These are phyloP conservation scores for Pleurotus ostreatus DNA, from an alignment of 768 basidiomycete species.

Conservation along the genomic window DNA sequence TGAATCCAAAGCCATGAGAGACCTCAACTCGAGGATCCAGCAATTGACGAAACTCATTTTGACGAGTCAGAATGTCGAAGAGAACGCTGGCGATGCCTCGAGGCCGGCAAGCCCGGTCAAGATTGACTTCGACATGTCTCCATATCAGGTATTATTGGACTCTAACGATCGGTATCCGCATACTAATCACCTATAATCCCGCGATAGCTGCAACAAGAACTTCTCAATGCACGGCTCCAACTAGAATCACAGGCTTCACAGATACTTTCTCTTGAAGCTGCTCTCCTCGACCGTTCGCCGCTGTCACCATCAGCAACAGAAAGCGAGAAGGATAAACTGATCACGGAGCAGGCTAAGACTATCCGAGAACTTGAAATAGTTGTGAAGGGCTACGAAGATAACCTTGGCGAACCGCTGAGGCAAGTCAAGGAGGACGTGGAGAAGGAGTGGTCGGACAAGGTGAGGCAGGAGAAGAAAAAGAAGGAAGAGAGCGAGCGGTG, in stretches of 20 bases:
- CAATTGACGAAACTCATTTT: slow-evolving; percentile 82
- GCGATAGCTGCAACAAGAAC: slow-evolving; percentile 78
- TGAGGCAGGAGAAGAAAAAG: slow-evolving; percentile 54
- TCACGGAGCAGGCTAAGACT: slow-evolving; percentile 68
- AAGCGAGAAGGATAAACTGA: slow-evolving; percentile 69
- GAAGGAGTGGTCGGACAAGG: slow-evolving; percentile 59
- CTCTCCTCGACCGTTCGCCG: slow-evolving; percentile 67
- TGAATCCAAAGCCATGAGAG: slow-evolving; percentile 80
- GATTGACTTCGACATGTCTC: slow-evolving; percentile 86
- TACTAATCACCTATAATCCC: neutral
- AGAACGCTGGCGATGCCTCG: slow-evolving; percentile 62
- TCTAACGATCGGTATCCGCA: slow-evolving; percentile 9
- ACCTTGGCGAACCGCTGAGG: slow-evolving; percentile 63
- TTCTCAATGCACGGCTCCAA: slow-evolving; percentile 72
- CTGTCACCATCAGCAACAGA: slow-evolving; percentile 63
- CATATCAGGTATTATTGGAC: slow-evolving; percentile 57
- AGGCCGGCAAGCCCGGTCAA: slow-evolving; percentile 82
- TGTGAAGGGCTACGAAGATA: slow-evolving; percentile 68
- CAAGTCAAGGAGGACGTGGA: slow-evolving; percentile 71
- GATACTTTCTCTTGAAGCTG: slow-evolving; percentile 78
- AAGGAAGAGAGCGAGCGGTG: slow-evolving; percentile 70
- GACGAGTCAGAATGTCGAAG: slow-evolving; percentile 81
- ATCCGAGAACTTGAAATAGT: slow-evolving; percentile 77
- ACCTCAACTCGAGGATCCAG: slow-evolving; percentile 74
- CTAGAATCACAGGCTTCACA: slow-evolving; percentile 79